A percentile compares a stretch with the other conserved stretches of the same genome.
These are phyloP conservation scores for Viridothelium virens DNA, from an alignment of 495 filamentous ascomycete genomes.

Conservation along the genomic window DNA sequence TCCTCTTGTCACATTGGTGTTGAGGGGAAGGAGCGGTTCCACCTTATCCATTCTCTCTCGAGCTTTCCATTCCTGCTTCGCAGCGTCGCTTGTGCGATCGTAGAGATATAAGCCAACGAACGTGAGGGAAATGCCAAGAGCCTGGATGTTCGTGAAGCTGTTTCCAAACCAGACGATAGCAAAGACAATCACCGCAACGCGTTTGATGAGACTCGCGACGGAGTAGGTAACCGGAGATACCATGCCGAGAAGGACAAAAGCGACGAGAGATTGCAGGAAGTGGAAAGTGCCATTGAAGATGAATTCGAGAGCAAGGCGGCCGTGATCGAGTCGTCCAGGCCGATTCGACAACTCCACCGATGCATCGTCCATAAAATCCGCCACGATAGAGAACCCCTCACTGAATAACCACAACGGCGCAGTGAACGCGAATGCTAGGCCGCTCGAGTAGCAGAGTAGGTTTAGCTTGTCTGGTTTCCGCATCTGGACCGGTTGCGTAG, in stretches of 20 bases:
- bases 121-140: constrained; percentile 74
- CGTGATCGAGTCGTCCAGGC: constrained; percentile 69
- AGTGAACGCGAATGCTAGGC: constrained; percentile 81
- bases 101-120: constrained; percentile 94
- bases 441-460: constrained; percentile 90
- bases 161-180: constrained; percentile 96
- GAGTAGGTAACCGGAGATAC: constrained; percentile 96
- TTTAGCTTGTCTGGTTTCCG: constrained; percentile 95
- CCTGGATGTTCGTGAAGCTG: constrained; percentile 73
- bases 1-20: constrained; percentile 30
- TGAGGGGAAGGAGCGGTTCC: constrained; percentile 65
- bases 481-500: constrained; percentile 40
- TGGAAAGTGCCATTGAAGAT: constrained; percentile 96
- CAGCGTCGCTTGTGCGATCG: constrained; percentile 79
- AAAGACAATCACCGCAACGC: constrained; percentile 92
- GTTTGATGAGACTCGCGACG: constrained; percentile 88
- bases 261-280: constrained; percentile 92
- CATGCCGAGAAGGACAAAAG: constrained; percentile 83
- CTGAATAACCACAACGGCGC: constrained; percentile 89
- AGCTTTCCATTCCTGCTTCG: constrained; percentile 67
- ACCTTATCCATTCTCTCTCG: constrained; percentile 51
- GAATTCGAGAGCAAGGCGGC: constrained; percentile 69
- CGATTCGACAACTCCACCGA: constrained; percentile 48
- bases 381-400: constrained; percentile 70
- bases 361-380: constrained; percentile 62